A percentile compares a stretch with the other conserved stretches of the same genome.
These are phyloP conservation scores for Oidiodendron maius DNA, from an alignment of 495 filamentous ascomycete genomes.

Conservation along the genomic window DNA sequence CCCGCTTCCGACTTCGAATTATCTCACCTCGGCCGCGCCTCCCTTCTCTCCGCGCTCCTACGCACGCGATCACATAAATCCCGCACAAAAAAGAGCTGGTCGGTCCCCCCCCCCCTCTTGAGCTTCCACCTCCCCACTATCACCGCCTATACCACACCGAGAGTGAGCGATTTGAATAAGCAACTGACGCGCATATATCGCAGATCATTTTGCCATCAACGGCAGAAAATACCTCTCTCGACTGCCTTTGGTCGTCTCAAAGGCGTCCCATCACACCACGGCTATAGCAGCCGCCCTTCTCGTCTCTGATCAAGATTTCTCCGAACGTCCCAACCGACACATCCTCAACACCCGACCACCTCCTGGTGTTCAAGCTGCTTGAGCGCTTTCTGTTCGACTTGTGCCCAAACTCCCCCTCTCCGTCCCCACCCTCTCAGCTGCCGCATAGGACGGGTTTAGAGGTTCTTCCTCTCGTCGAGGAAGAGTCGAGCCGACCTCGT, in stretches of 20 bases:
- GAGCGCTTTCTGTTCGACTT: constrained; percentile 44
- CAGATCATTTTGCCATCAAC: neutral
- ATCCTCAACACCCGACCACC: constrained; percentile 54
- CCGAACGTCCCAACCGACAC: constrained; percentile 47
- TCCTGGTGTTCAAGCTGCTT: constrained; percentile 47
- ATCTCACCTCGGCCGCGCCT: too few species aligned
- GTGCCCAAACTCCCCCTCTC: constrained; percentile 50
- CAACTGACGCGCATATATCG: too few species aligned
- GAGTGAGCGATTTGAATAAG: too few species aligned
- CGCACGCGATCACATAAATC: too few species aligned
- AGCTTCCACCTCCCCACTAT: too few species aligned
- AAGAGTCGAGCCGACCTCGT: constrained; percentile 89
- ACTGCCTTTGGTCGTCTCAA: constrained; percentile 43
- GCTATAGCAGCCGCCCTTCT: constrained; percentile 59
- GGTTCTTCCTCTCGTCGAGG: constrained; percentile 95
- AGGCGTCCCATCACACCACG: constrained; percentile 61
- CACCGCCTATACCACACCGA: too few species aligned
- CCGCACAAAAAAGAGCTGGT: too few species aligned
- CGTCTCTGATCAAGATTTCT: constrained; percentile 73
- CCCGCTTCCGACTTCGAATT: too few species aligned
- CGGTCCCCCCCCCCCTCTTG: too few species aligned
- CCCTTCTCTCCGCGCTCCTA: too few species aligned
- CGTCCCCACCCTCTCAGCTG: constrained; percentile 71
- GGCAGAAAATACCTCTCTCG: constrained; percentile 6
- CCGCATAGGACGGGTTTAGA: constrained; percentile 95